These are phyloP conservation scores for Carallia pectinifolia DNA, from an alignment of 345 rosid genomes.

Conservation along the genomic window DNA sequence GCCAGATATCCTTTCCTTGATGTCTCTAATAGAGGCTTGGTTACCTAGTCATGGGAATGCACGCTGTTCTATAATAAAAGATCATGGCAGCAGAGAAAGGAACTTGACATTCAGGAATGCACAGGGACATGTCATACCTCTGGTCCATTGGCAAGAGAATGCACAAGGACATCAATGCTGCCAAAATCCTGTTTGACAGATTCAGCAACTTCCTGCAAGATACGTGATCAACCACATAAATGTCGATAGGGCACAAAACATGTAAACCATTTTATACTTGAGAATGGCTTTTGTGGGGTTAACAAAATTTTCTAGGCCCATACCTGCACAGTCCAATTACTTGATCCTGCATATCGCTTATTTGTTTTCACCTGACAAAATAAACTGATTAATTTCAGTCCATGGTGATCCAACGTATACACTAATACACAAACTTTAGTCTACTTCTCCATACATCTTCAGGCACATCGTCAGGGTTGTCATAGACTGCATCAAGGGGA, in stretches of 20 bases:
- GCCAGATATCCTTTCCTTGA: constrained; percentile 94
- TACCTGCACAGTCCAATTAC: constrained; percentile 98
- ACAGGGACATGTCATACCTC: constrained; percentile 46
- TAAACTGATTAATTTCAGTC: constrained; percentile 1
- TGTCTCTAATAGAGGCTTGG: constrained; percentile 86
- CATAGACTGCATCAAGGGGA: constrained; percentile 90
- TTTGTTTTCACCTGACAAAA: constrained; percentile 68
- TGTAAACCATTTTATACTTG: not conserved
- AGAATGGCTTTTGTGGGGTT: not conserved
- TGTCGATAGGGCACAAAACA: not conserved
- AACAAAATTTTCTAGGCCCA: not conserved
- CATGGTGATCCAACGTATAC: not conserved
- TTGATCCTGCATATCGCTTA: constrained; percentile 86
- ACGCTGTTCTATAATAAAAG: not conserved
- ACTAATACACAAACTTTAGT: not conserved
- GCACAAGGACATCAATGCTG: constrained; percentile 89
- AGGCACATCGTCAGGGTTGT: constrained; percentile 71
- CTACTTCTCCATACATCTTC: constrained; percentile 21
- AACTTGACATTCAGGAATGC: not conserved
- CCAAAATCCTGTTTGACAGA: constrained; percentile 83
- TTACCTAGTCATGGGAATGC: constrained; percentile 45
- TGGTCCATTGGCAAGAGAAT: constrained; percentile 94
- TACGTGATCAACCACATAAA: not conserved
- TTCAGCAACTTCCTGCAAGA: constrained; percentile 78
- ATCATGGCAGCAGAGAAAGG: not conserved